phyloP scores from a whole-genome alignment of 2,329 filamentous ascomycete species.

The Monilinia aucupariae region DNA sequence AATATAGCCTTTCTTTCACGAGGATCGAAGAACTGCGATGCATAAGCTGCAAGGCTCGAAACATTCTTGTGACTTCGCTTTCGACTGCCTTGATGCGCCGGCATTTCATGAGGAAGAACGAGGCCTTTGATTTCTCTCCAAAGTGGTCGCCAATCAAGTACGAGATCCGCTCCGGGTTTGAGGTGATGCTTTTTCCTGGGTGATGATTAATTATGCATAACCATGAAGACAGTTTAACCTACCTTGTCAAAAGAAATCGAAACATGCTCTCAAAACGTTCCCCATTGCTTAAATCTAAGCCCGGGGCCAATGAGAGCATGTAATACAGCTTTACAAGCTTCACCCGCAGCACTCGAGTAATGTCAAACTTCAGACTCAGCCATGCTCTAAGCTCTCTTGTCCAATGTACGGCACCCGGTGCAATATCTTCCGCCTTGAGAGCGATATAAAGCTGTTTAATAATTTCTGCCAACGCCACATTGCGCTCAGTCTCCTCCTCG shows the following conservation, averaged over 20 bases:
- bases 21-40: constrained; percentile 89
- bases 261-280: constrained; percentile 98
- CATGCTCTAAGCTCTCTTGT: constrained; percentile 92
- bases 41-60: constrained; percentile 83
- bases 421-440: constrained; percentile 87
- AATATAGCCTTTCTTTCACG: constrained; percentile 76
- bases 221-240: constrained; percentile 36
- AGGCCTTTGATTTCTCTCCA: constrained; percentile 91
- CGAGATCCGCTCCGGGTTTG: constrained; percentile 81
- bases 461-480: constrained; percentile 77
- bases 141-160: constrained; percentile 85
- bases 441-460: constrained; percentile 91
- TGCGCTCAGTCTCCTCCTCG: constrained; percentile 72
- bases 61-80: constrained; percentile 58
- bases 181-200: constrained; percentile 88
- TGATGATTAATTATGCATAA: constrained; percentile 7
- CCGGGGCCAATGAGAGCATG: constrained; percentile 84
- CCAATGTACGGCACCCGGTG: constrained; percentile 91
- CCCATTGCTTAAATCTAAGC: constrained; percentile 72
- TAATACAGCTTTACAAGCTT: constrained; percentile 89
- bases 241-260: constrained; percentile 85
- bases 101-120: constrained; percentile 78
- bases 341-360: constrained; percentile 75
- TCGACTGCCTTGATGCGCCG: constrained; percentile 53
- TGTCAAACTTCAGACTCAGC: constrained; percentile 96